Conservation (phyloP, 805 yeast species). For the Suhomyces prunicola region DNA sequence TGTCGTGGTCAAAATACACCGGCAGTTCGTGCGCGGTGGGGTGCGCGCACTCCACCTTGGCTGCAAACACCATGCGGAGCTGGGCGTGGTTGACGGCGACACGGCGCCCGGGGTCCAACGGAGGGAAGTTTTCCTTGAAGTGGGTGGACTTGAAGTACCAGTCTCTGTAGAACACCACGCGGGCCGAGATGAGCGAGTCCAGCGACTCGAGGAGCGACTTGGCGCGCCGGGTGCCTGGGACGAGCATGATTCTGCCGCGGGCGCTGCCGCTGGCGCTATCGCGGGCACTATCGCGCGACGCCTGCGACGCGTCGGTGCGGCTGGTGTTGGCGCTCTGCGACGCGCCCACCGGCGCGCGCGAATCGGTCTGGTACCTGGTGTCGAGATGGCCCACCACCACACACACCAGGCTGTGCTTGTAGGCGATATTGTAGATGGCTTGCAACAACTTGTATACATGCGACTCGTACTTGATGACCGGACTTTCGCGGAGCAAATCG, state of each 20-base stretch:
- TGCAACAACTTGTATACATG: slow-evolving; percentile 29
- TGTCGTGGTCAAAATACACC: slow-evolving; percentile 24
- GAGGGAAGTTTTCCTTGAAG: slow-evolving; percentile 2
- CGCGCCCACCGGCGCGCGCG: background rate
- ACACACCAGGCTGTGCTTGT: slow-evolving; percentile 22
- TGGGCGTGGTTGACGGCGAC: slow-evolving; percentile 4
- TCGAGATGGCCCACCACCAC: slow-evolving; percentile 31
- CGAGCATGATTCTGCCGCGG: background rate
- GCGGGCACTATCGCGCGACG: background rate
- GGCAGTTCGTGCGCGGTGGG: slow-evolving; percentile 11
- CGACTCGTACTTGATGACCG: slow-evolving; percentile 26
- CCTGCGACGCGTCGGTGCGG: background rate
- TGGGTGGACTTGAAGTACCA: slow-evolving; percentile 23
- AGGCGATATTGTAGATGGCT: slow-evolving; percentile 21
- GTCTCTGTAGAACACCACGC: slow-evolving; percentile 33
- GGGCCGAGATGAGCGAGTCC: slow-evolving; percentile 20
- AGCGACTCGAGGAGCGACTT: background rate
- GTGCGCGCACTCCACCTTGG: slow-evolving; percentile 7
- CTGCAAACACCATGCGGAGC: slow-evolving; percentile 16
- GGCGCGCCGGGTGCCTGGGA: background rate
- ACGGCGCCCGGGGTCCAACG: background rate
- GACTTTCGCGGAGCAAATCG: slow-evolving; percentile 27
- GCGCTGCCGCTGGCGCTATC: no score
- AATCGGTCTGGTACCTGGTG: slow-evolving; percentile 16
- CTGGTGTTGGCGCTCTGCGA: background rate